Conservation (phyloP, 148 eudicot genomes). For the Oxyria digyna region DNA sequence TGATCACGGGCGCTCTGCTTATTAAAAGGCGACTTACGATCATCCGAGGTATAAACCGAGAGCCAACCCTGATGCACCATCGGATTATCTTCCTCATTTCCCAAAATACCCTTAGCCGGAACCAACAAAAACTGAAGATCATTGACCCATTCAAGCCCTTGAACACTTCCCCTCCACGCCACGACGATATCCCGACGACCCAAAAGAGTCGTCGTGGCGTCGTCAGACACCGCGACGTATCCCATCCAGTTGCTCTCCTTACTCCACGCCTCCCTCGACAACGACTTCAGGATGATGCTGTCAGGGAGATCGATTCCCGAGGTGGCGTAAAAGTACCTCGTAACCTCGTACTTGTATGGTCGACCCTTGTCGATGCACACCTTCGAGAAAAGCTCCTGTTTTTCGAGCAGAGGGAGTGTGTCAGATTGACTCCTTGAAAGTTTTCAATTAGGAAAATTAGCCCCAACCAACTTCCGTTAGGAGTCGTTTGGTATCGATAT, state of each 20-base stretch:
- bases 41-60: constrained; percentile 59
- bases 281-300: constrained; percentile 42
- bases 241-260: constrained; percentile 80
- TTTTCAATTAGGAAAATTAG: too few relatives aligned
- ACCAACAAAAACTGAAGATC: constrained; percentile 40
- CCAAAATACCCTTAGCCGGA: constrained; percentile 36
- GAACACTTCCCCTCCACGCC: constrained; percentile 70
- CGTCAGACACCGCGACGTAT: constrained; percentile 62
- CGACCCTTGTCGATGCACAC: constrained; percentile 22
- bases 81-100: constrained; percentile 14
- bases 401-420: too few relatives aligned
- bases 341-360: constrained; percentile 47
- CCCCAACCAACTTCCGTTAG: too few relatives aligned
- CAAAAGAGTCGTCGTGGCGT: constrained; percentile 31
- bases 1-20: constrained; percentile 55
- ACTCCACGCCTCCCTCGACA: constrained; percentile 70
- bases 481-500: too few relatives aligned
- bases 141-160: constrained; percentile 59
- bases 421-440: too few relatives aligned
- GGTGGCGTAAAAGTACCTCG: constrained; percentile 64
- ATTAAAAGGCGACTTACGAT: constrained; percentile 45
- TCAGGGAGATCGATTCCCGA: constrained; percentile 48
- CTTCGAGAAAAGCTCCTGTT: constrained; percentile 14
- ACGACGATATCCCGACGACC: constrained; percentile 72
- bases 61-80: constrained; percentile 61